Base-by-base conservation (phyloP, 2,329 filamentous ascomycete genomes). In the Pseudogymnoascus sp. region DNA sequence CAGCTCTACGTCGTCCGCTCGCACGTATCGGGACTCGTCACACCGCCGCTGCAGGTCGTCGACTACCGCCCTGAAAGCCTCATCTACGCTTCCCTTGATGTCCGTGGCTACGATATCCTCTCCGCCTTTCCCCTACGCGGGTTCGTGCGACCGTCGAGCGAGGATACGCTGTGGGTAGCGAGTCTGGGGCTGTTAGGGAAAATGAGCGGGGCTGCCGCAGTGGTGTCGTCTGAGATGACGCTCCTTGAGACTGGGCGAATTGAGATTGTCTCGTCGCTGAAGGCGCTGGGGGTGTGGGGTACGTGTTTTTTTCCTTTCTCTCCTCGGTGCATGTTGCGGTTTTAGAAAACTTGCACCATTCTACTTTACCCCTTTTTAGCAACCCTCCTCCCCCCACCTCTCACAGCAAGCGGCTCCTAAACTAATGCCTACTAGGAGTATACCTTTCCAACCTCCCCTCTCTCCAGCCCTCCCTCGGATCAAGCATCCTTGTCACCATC, bases 171-270 rank as follows among this genome's bases (percentile, higher is more conserved):
- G 0, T 77, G 77, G 48, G 79, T 93, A 1, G 86, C 90, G 0
- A 86, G 89, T 16, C 75, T 98, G 0, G 93, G 93, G 0, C 79
- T 98, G 1, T 68, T 96, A 3, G 89, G 84, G 1, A 96, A 97
- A 75, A 96, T 98, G 90, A 92, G 92, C 0, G 93, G 92, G 0
- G 86, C 88, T 0, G 92, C 91, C 1, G 92, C 92, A 0, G 82
- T 96, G 6, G 78, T 88, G 1, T 81, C 79, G 39, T 87, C 79
- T n/a, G 80, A 83, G 28, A 81, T 87, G 51, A 82, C 81, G 36
- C 73, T 87, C 48, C 76, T 82, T 37, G 78, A 81, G 6, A 87
- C 85, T 64, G 85, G 86, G 0, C 79, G 85, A 14, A 77, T 95
- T 19, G 76, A 85, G 6, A 76, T 96, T 11, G 85, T 86, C 70